Evolutionary conservation across 2,329 filamentous ascomycete genomes (phyloP).

Genomic region (Curvularia hawaiiensis): DNA sequence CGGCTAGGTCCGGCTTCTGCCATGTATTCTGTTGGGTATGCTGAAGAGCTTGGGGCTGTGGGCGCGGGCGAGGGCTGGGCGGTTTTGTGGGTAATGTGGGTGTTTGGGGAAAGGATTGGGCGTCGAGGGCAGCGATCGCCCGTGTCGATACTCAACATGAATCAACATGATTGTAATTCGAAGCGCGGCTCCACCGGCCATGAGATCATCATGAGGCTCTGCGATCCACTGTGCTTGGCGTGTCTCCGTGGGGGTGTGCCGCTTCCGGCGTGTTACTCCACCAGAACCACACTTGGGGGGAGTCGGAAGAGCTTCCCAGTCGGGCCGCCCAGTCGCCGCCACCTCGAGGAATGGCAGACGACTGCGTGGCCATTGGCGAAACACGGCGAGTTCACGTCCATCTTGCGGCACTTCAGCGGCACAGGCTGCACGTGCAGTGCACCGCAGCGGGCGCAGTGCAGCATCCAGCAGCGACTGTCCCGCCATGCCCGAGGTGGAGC

Average conservation of each 20-base stretch:
- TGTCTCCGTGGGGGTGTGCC: constrained; percentile 11
- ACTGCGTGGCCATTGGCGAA: constrained; percentile 2
- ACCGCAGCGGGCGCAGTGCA: background rate
- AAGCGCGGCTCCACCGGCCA: constrained; percentile 10
- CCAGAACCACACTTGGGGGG: constrained; percentile 1
- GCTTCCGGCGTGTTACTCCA: constrained; percentile 12
- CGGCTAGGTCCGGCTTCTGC: background rate
- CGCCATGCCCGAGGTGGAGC: constrained; percentile 22
- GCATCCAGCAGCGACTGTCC: constrained; percentile 5
- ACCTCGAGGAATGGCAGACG: background rate
- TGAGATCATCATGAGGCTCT: constrained; percentile 24
- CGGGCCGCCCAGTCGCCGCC: background rate
- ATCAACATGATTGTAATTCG: constrained; percentile 2
- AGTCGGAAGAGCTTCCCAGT: constrained; percentile 7
- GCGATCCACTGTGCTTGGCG: constrained; percentile 15
- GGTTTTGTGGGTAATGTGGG: constrained; percentile 4
- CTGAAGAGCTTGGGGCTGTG: background rate
- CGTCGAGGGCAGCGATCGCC: constrained; percentile 4
- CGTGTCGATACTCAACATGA: constrained; percentile 3
- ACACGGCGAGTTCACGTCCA: constrained; percentile 3
- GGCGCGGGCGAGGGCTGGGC: background rate
- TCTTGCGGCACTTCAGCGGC: constrained; percentile 4
- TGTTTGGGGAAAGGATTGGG: constrained; percentile 7
- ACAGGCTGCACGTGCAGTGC: constrained; percentile 1
- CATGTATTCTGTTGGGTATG: constrained; percentile 6